A percentile compares a stretch with the other conserved stretches of the same genome.
These are phyloP conservation scores for Penicillium herquei DNA, from an alignment of 495 filamentous ascomycete species.

Conservation along the genomic window DNA sequence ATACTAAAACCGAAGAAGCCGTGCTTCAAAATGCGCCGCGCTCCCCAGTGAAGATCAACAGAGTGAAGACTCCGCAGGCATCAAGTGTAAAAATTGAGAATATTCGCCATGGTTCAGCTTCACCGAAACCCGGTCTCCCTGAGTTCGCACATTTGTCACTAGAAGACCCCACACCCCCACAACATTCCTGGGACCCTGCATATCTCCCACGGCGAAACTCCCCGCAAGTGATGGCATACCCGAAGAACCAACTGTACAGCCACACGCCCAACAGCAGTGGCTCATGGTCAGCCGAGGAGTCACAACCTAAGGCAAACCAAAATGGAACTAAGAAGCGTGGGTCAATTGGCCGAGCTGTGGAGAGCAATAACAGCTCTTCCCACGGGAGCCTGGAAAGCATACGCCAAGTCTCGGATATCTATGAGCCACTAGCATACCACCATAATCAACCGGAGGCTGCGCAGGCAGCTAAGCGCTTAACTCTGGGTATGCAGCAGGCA, in stretches of 20 bases:
- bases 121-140: slow-evolving; percentile 23
- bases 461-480: slow-evolving; percentile 13
- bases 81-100: slow-evolving; percentile 35
- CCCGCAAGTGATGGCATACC: slow-evolving; percentile 14
- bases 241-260: slow-evolving; percentile 19
- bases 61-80: slow-evolving; percentile 28
- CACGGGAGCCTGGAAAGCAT: slow-evolving; percentile 42
- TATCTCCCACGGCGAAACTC: slow-evolving; percentile 45
- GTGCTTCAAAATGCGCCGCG: slow-evolving; percentile 35
- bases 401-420: slow-evolving; percentile 31
- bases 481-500: slow-evolving; percentile 14
- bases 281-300: slow-evolving; percentile 41
- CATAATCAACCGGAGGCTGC: slow-evolving; percentile 39
- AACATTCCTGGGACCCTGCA: slow-evolving; percentile 41
- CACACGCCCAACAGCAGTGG: slow-evolving; percentile 40
- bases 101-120: slow-evolving; percentile 21
- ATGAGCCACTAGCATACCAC: slow-evolving; percentile 51
- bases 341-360: slow-evolving; percentile 23
- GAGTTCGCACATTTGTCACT: slow-evolving; percentile 32
- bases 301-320: slow-evolving; percentile 22
- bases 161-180: slow-evolving; percentile 32
- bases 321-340: slow-evolving; percentile 23
- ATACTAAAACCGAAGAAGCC: slow-evolving; percentile 14
- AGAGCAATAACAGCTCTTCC: slow-evolving; percentile 35
- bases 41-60: slow-evolving; percentile 43